A percentile compares a stretch with the other conserved stretches of the same genome.
Conservation (phyloP, 1,284 basidiomycete species). For the Pterulicium gracile region DNA sequence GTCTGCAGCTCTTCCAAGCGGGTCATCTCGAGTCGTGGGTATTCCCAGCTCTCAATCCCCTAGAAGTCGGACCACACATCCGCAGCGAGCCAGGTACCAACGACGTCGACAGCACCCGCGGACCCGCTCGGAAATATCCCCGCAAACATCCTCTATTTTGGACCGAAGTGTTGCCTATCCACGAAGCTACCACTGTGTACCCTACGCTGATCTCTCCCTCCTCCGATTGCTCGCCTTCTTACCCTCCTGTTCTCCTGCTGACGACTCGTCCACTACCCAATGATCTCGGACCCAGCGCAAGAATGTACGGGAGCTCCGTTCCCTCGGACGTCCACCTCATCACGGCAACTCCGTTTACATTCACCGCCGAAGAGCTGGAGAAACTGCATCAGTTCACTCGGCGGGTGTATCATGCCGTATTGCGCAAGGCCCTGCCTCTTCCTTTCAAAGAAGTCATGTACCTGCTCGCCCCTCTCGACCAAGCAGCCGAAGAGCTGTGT, state of each 20-base stretch:
- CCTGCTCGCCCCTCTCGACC: slow-evolving; percentile 53
- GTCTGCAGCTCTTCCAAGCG: slow-evolving; percentile 33
- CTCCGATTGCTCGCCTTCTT: slow-evolving; percentile 20
- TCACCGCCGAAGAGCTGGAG: slow-evolving; percentile 35
- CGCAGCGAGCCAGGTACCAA: slow-evolving; percentile 1
- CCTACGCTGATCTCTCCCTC: slow-evolving; percentile 40
- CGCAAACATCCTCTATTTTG: slow-evolving; percentile 55
- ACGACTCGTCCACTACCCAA: slow-evolving; percentile 57
- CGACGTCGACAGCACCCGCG: slow-evolving; percentile 8
- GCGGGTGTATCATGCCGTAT: slow-evolving; percentile 46
- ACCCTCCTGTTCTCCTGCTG: slow-evolving; percentile 52
- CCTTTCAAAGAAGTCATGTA: slow-evolving; percentile 42
- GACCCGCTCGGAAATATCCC: no score
- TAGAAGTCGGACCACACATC: background rate
- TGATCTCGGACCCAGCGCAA: slow-evolving; percentile 25
- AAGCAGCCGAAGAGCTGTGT: slow-evolving; percentile 15
- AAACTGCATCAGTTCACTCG: slow-evolving; percentile 50
- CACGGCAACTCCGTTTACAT: slow-evolving; percentile 35
- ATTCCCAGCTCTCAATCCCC: background rate
- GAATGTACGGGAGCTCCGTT: slow-evolving; percentile 44
- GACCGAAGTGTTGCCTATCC: slow-evolving; percentile 27
- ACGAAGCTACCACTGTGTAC: slow-evolving; percentile 28
- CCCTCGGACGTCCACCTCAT: slow-evolving; percentile 30
- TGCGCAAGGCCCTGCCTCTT: slow-evolving; percentile 57
- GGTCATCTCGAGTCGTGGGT: slow-evolving; percentile 1